A percentile compares a stretch with the other conserved stretches of the same genome.
phyloP scores from a whole-genome alignment of 805 yeast species.

The Starmera dryadoides region DNA sequence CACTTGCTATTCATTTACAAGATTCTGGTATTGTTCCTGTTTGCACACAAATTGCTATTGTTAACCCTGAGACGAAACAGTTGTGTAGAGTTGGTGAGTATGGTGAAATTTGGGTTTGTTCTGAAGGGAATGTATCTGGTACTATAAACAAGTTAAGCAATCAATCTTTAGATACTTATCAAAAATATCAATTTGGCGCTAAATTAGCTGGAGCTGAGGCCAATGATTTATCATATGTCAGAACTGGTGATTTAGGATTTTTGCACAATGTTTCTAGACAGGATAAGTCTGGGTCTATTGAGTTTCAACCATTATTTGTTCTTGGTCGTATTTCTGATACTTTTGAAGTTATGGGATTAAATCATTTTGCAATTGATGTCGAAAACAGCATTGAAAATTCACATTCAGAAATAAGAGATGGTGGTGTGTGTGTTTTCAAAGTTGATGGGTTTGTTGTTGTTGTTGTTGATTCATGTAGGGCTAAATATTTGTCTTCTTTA shows the following conservation, averaged over 20 bases:
- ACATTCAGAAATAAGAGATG: conserved; percentile 34
- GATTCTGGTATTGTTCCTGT: conserved; percentile 97
- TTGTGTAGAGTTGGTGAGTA: conserved; percentile 84
- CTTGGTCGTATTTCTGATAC: conserved; percentile 82
- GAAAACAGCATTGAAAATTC: conserved; percentile 57
- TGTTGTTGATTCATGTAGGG: conserved; percentile 56
- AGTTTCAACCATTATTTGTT: conserved; percentile 74
- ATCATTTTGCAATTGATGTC: conserved; percentile 83
- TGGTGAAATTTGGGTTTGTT: conserved; percentile 96
- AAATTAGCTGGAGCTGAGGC: conserved; percentile 58
- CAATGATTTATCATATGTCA: conserved; percentile 52
- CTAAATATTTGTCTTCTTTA: conserved; percentile 54
- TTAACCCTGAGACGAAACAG: conserved; percentile 82
- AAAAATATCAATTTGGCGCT: conserved; percentile 47
- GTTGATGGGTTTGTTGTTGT: conserved; percentile 75
- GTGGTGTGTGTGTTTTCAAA: conserved; percentile 70
- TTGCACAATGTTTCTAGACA: conserved; percentile 61
- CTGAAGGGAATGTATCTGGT: conserved; percentile 70
- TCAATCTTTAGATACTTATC: conserved; percentile 15
- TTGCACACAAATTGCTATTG: conserved; percentile 88
- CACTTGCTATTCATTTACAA: conserved; percentile 69
- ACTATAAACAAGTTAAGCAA: conserved; percentile 44
- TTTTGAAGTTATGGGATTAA: conserved; percentile 84
- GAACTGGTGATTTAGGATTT: conserved; percentile 95
- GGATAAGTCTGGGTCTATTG: conserved; percentile 30